phyloP scores from a whole-genome alignment of 2,329 filamentous ascomycete genomes.

The Alternaria alternata region DNA sequence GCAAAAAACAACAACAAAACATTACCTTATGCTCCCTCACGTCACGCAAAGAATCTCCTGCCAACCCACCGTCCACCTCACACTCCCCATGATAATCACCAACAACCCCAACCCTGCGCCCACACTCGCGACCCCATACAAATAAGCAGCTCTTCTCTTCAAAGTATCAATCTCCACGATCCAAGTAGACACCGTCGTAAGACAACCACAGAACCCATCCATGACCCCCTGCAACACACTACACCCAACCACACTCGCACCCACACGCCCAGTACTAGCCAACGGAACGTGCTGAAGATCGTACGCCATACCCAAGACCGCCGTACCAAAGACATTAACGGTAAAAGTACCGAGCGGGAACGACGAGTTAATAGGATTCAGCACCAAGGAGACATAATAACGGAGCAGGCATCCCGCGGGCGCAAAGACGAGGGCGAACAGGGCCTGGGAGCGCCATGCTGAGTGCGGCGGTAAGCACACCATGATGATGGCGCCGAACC shows the following conservation, averaged over 20 bases:
- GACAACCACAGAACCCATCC: slow-evolving; percentile 59
- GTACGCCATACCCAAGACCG: slow-evolving; percentile 76
- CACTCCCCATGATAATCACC: slow-evolving; percentile 76
- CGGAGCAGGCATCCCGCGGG: slow-evolving; percentile 79
- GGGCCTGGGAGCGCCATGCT: slow-evolving; percentile 76
- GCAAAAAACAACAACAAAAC: background rate
- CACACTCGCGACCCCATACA: slow-evolving; percentile 72
- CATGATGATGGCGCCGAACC: slow-evolving; percentile 79
- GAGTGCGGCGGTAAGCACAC: slow-evolving; percentile 73
- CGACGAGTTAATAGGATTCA: slow-evolving; percentile 71
- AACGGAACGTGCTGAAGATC: slow-evolving; percentile 75
- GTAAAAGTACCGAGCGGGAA: slow-evolving; percentile 89
- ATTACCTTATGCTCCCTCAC: background rate
- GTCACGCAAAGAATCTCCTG: slow-evolving; percentile 9
- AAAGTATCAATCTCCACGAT: slow-evolving; percentile 54
- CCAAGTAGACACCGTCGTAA: slow-evolving; percentile 61
- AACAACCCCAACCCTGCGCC: slow-evolving; percentile 65
- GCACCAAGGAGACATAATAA: slow-evolving; percentile 73
- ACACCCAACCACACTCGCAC: slow-evolving; percentile 53
- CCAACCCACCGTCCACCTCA: slow-evolving; percentile 70
- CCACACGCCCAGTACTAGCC: slow-evolving; percentile 53
- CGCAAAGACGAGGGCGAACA: slow-evolving; percentile 83
- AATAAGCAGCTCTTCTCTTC: slow-evolving; percentile 66
- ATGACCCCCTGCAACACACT: slow-evolving; percentile 58
- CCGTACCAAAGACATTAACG: slow-evolving; percentile 81